These are phyloP conservation scores for Jaltomata sinuosa DNA, from an alignment of 257 asterid species.

Conservation along the genomic window DNA sequence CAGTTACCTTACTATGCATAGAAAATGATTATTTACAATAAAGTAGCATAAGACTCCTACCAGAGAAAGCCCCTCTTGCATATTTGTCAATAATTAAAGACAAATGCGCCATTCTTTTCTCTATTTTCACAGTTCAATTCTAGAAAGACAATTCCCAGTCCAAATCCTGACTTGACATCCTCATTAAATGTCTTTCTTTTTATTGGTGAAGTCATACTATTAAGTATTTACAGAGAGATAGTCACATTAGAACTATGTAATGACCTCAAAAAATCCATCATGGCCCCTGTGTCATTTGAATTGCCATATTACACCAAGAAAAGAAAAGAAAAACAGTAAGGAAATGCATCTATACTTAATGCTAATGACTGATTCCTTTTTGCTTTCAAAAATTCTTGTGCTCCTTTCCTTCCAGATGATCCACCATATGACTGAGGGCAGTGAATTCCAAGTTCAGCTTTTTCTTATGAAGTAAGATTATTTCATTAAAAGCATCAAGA, in stretches of 20 bases:
- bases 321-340: neutral
- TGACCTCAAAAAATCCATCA: neutral
- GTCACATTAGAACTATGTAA: neutral
- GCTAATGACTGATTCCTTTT: neutral
- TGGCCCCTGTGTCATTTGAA: neutral
- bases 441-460: neutral
- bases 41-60: neutral
- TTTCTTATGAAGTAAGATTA: too few species aligned
- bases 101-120: neutral
- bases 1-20: neutral
- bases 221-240: neutral
- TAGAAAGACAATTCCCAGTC: neutral
- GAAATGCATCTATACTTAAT: neutral
- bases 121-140: neutral
- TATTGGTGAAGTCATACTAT: neutral
- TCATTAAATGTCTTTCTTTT: neutral
- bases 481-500: too few species aligned
- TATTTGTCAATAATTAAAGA: neutral
- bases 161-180: neutral
- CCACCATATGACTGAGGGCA: neutral
- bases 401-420: neutral
- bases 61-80: neutral
- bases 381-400: neutral
- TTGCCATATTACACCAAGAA: neutral
- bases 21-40: neutral